Evolutionary conservation across 106 monocot species (phyloP).

Genomic region (Allium sativum): DNA sequence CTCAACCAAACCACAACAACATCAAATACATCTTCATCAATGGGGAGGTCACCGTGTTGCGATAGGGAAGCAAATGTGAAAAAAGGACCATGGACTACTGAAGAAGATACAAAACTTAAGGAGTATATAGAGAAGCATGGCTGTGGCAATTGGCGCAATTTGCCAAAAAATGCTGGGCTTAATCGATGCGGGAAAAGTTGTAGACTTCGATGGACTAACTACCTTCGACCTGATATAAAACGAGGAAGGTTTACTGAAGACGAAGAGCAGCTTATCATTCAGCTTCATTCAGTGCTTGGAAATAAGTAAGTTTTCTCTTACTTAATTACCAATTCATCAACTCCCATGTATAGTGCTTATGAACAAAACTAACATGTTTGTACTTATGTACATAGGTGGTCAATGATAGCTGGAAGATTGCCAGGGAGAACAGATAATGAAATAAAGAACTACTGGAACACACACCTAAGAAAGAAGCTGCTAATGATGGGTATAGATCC

Average conservation of each 20-base stretch:
- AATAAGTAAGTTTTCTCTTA: slow-evolving; percentile 15
- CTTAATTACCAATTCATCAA: background rate
- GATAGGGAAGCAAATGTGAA: slow-evolving; percentile 7
- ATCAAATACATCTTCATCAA: background rate
- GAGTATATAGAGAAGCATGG: slow-evolving; percentile 20
- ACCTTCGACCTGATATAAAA: slow-evolving; percentile 26
- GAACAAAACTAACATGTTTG: background rate
- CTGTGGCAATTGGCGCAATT: slow-evolving; percentile 16
- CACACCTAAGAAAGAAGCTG: slow-evolving; percentile 24
- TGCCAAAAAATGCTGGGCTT: slow-evolving; percentile 31
- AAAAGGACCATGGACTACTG: slow-evolving; percentile 26
- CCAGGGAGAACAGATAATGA: slow-evolving; percentile 39
- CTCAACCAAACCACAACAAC: too few species aligned
- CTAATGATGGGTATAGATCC: background rate
- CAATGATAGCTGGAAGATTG: slow-evolving; percentile 20
- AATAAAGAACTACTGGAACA: slow-evolving; percentile 58
- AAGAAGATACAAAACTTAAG: slow-evolving; percentile 25
- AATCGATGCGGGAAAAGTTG: slow-evolving; percentile 45
- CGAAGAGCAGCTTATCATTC: slow-evolving; percentile 20
- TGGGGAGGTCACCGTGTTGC: slow-evolving; percentile 8
- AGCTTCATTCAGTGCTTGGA: slow-evolving; percentile 19
- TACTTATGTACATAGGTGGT: slow-evolving; percentile 20
- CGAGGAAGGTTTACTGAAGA: slow-evolving; percentile 20
- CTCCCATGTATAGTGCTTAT: background rate
- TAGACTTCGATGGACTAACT: slow-evolving; percentile 34